Conservation (phyloP, 495 filamentous ascomycete species). For the Penicillium malachiteum region DNA sequence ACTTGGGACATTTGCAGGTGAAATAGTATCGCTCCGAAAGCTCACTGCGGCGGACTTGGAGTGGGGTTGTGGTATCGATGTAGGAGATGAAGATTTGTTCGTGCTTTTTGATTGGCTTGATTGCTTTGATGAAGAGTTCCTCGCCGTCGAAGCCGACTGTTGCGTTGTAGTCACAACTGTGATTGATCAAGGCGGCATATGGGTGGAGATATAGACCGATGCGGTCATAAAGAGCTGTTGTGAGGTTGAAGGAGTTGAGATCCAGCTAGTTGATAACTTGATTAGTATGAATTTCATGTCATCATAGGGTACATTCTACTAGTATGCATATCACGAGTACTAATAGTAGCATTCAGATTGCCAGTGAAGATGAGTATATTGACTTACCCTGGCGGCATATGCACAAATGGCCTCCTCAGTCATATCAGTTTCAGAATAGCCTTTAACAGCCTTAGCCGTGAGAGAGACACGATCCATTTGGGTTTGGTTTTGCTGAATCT, state of each 20-base stretch:
- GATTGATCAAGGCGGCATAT: constrained; percentile 59
- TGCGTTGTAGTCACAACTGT: constrained; percentile 71
- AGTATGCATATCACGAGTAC: no score
- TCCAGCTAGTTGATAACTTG: constrained; percentile 22
- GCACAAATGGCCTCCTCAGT: constrained; percentile 37
- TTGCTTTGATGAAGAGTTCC: constrained; percentile 43
- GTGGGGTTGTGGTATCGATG: constrained; percentile 58
- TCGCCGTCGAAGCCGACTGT: constrained; percentile 60
- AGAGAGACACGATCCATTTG: constrained; percentile 50
- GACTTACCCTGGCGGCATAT: constrained; percentile 44
- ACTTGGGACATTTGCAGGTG: constrained; percentile 60
- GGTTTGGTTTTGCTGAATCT: constrained; percentile 36
- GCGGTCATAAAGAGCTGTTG: constrained; percentile 55
- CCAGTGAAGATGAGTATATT: background rate
- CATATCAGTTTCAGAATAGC: constrained; percentile 48
- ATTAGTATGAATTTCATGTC: background rate
- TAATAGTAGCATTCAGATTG: no score
- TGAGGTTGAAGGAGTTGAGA: constrained; percentile 61
- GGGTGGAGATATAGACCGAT: constrained; percentile 64
- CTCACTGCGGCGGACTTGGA: constrained; percentile 45
- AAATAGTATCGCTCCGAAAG: constrained; percentile 64
- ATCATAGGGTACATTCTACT: no score
- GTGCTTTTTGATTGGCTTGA: constrained; percentile 47
- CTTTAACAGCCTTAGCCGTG: constrained; percentile 52
- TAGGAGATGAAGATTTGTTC: constrained; percentile 71